Conservation (phyloP, 257 asterid species). For the Lavandula angustifolia region DNA sequence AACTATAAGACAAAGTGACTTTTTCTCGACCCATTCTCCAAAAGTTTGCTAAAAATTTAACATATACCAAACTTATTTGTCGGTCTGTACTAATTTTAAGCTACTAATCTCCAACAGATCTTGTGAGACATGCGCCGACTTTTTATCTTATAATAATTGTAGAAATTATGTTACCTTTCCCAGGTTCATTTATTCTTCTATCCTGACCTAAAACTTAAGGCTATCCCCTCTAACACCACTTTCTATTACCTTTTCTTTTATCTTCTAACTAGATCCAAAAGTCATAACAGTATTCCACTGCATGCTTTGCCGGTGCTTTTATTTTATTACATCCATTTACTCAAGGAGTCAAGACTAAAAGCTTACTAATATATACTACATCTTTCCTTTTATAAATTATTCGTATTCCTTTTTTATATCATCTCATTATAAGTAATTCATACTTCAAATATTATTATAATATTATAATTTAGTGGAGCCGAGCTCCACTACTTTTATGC, state of each 20-base stretch:
- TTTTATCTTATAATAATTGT: neutral
- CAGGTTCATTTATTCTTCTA: slow-evolving; percentile 11
- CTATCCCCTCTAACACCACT: neutral
- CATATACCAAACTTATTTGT: neutral
- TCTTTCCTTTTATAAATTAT: too few relatives aligned
- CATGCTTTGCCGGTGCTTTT: slow-evolving; percentile 4
- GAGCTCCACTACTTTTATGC: too few relatives aligned
- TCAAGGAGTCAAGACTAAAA: too few relatives aligned
- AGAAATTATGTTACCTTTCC: slow-evolving; percentile 9
- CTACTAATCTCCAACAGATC: neutral
- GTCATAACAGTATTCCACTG: neutral
- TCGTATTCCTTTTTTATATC: too few relatives aligned
- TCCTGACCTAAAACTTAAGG: neutral
- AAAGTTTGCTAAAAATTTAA: neutral
- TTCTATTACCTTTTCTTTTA: neutral
- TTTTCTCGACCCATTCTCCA: neutral
- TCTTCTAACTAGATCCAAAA: neutral
- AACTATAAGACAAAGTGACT: too few relatives aligned
- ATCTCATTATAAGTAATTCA: too few relatives aligned
- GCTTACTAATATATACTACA: too few relatives aligned
- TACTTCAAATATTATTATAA: too few relatives aligned
- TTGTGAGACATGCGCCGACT: slow-evolving; percentile 11
- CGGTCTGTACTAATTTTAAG: neutral
- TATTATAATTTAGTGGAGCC: too few relatives aligned
- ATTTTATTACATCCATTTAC: neutral